phyloP scores from a whole-genome alignment of 2,329 filamentous ascomycete species.

The Sporothrix sp. region DNA sequence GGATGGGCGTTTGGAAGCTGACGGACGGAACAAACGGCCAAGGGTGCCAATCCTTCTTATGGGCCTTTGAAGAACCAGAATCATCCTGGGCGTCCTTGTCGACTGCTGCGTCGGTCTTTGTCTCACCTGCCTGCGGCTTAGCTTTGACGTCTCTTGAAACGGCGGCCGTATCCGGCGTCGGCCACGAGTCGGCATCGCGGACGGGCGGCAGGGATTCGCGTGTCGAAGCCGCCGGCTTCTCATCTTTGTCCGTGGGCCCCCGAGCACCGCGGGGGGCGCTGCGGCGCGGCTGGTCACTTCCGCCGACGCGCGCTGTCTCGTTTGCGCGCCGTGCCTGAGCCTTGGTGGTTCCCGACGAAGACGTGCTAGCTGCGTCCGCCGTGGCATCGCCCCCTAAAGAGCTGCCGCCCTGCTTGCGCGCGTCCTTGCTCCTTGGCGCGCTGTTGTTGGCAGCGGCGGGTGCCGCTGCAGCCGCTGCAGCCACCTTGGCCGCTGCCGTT shows the following conservation, averaged over 20 bases:
- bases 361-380: constrained; percentile 29
- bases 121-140: constrained; percentile 35
- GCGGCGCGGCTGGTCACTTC: constrained; percentile 32
- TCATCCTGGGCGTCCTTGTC: constrained; percentile 57
- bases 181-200: constrained; percentile 74
- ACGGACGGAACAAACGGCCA: constrained; percentile 77
- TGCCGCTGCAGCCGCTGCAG: too few relatives aligned
- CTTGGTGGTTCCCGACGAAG: constrained; percentile 21
- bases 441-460: background rate
- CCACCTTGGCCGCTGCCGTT: too few relatives aligned
- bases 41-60: constrained; percentile 75
- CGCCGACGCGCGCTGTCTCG: constrained; percentile 31
- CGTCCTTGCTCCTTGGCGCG: constrained; percentile 14
- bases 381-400: background rate
- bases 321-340: constrained; percentile 31
- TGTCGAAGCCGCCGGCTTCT: constrained; percentile 19
- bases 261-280: constrained; percentile 36
- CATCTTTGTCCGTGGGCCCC: constrained; percentile 33
- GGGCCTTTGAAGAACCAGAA: constrained; percentile 34
- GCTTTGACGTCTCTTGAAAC: constrained; percentile 62
- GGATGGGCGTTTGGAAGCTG: constrained; percentile 75
- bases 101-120: constrained; percentile 45
- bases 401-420: constrained; percentile 15
- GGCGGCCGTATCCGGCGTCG: constrained; percentile 72
- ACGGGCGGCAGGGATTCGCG: constrained; percentile 48